A percentile compares a stretch with the other conserved stretches of the same genome.
phyloP scores from a whole-genome alignment of 257 asterid species.

The Avicennia marina region DNA sequence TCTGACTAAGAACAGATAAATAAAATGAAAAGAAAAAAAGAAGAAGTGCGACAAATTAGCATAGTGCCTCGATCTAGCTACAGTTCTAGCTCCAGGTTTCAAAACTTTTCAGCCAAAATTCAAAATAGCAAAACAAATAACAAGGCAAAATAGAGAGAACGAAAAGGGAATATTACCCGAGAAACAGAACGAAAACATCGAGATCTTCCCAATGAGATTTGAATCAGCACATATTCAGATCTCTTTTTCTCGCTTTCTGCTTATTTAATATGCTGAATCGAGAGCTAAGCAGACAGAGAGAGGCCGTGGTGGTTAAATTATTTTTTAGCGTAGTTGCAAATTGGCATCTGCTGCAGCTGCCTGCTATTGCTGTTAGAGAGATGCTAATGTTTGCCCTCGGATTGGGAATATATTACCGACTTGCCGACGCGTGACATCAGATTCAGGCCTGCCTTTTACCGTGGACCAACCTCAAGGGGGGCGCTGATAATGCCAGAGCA shows the following conservation, averaged over 20 bases:
- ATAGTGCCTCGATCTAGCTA: constrained; percentile 21
- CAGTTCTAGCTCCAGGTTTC: constrained; percentile 16
- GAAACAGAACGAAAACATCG: constrained; percentile 2
- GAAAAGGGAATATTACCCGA: constrained; percentile 22
- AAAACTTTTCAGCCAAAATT: not conserved
- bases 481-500: too few species aligned
- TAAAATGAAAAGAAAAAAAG: not conserved
- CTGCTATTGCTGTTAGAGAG: constrained; percentile 30
- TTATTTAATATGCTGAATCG: constrained; percentile 12
- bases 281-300: constrained; percentile 17
- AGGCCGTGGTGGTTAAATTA: constrained; percentile 12
- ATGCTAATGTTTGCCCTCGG: constrained; percentile 19
- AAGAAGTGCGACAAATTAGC: constrained; percentile 8
- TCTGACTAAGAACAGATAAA: constrained; percentile 16
- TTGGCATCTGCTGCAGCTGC: constrained; percentile 26
- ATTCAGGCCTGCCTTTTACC: too few species aligned
- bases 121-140: not conserved
- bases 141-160: not conserved
- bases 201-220: constrained; percentile 2
- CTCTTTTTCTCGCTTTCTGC: constrained; percentile 23
- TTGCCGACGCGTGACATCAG: constrained; percentile 27
- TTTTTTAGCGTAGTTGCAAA: constrained; percentile 12
- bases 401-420: constrained; percentile 20
- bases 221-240: constrained; percentile 30
- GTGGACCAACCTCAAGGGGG: too few species aligned